Conservation (phyloP, 768 basidiomycete species). For the Chlorophyllum brunneum region DNA sequence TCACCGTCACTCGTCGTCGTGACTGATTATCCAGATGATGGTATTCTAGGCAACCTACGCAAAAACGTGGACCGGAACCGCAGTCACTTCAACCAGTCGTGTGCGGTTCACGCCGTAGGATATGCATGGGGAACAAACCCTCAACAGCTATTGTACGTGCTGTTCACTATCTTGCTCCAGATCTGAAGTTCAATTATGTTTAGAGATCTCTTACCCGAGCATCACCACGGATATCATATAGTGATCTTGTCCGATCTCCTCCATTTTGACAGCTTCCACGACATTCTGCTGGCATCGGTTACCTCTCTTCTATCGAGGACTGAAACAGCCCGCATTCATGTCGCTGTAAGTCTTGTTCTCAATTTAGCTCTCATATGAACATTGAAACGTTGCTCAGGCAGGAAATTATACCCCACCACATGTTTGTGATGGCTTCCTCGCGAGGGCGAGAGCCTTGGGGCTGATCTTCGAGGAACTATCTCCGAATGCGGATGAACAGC, state of each 20-base stretch:
- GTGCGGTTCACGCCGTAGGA: conserved; percentile 41
- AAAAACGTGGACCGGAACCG: conserved; percentile 52
- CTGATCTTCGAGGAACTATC: conserved; percentile 44
- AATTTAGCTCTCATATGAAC: background rate
- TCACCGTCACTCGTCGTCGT: conserved; percentile 53
- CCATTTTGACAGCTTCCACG: conserved; percentile 63
- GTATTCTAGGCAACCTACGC: conserved; percentile 53
- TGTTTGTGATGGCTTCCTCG: conserved; percentile 53
- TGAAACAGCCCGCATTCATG: conserved; percentile 41
- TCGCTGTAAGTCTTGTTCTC: conserved; percentile 38
- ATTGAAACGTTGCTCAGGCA: conserved; percentile 25
- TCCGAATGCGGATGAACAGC: conserved; percentile 23
- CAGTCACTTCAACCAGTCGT: conserved; percentile 29
- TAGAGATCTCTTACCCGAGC: conserved; percentile 20
- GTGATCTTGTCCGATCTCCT: conserved; percentile 71
- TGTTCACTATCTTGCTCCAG: conserved; percentile 16
- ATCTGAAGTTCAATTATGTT: background rate
- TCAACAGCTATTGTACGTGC: conserved; percentile 40
- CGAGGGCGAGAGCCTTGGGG: conserved; percentile 32
- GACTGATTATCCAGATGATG: conserved; percentile 68
- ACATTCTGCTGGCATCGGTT: conserved; percentile 48
- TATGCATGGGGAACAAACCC: conserved; percentile 66
- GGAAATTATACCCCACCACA: conserved; percentile 56
- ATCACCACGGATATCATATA: conserved; percentile 42
- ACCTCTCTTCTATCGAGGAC: conserved; percentile 41